Conservation (phyloP, 2,329 filamentous ascomycete genomes). For the Blastomyces silverae region DNA sequence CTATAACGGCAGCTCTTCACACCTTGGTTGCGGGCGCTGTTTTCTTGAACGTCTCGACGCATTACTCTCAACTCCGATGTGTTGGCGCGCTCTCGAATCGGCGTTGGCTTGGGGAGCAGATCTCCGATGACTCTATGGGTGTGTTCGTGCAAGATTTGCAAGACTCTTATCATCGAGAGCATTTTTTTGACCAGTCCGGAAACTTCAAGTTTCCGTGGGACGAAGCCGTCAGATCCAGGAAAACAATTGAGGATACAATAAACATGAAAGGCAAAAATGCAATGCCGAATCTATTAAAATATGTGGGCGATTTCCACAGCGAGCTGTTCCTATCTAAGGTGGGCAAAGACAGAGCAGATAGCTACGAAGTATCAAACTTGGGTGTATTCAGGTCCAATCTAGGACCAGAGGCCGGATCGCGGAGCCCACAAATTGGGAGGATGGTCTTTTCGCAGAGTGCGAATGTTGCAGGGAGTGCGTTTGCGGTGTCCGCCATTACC, state of each 20-base stretch:
- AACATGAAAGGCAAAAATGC: conserved; percentile 31
- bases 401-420: not conserved
- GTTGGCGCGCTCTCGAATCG: conserved; percentile 37
- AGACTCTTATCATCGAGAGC: conserved; percentile 27
- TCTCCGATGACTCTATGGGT: conserved; percentile 36
- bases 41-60: conserved; percentile 29
- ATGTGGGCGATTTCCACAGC: conserved; percentile 35
- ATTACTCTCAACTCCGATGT: conserved; percentile 30
- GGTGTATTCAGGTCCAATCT: conserved; percentile 29
- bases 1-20: conserved; percentile 39
- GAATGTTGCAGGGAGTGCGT: conserved; percentile 34
- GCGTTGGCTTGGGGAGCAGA: conserved; percentile 30
- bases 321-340: conserved; percentile 34
- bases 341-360: conserved; percentile 35
- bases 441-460: conserved; percentile 44
- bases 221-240: conserved; percentile 29
- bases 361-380: conserved; percentile 45
- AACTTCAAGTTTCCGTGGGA: conserved; percentile 30
- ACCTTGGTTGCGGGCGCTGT: conserved; percentile 36
- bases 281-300: conserved; percentile 36
- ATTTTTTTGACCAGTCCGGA: conserved; percentile 14
- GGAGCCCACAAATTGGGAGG: conserved; percentile 30
- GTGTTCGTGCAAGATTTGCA: conserved; percentile 34
- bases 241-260: conserved; percentile 29
- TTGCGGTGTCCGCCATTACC: conserved; percentile 39